These are phyloP conservation scores for Suillus occidentalis DNA, from an alignment of 768 basidiomycete species.

Conservation along the genomic window DNA sequence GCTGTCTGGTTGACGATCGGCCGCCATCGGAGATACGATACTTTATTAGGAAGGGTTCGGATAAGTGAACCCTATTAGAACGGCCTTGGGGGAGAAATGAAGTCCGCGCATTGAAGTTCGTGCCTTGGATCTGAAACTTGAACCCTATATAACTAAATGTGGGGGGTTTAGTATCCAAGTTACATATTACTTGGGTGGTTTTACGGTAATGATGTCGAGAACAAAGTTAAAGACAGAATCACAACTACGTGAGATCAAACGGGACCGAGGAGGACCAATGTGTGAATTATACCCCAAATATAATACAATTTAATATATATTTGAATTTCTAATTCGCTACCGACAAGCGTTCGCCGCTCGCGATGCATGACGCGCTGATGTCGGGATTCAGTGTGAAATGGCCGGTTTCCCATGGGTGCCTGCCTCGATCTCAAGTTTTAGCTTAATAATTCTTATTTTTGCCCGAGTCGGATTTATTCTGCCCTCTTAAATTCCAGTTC, in stretches of 20 bases:
- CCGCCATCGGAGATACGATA: not conserved
- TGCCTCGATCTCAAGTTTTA: not conserved
- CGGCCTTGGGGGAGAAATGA: constrained; percentile 17
- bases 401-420: constrained; percentile 35
- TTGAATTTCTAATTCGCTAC: constrained; percentile 30
- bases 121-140: constrained; percentile 35
- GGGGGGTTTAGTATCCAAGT: constrained; percentile 12
- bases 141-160: constrained; percentile 20
- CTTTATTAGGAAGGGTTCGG: not conserved
- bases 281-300: too few relatives aligned
- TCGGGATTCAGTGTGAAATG: constrained; percentile 17
- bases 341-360: constrained; percentile 32
- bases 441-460: constrained; percentile 14
- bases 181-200: too few relatives aligned
- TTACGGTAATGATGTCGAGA: too few relatives aligned
- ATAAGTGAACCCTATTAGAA: constrained; percentile 20
- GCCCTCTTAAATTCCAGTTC: constrained; percentile 24
- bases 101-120: constrained; percentile 20
- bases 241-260: too few relatives aligned
- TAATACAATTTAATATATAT: too few relatives aligned
- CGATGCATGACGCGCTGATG: constrained; percentile 4
- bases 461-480: constrained; percentile 13
- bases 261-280: too few relatives aligned
- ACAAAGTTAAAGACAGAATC: too few relatives aligned
- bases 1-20: not conserved